Evolutionary conservation across 192 early-diverging fungal genomes (phyloP), one percentile per base, ranked within the genome.

Genomic region (Coemansia sp.): DNA sequence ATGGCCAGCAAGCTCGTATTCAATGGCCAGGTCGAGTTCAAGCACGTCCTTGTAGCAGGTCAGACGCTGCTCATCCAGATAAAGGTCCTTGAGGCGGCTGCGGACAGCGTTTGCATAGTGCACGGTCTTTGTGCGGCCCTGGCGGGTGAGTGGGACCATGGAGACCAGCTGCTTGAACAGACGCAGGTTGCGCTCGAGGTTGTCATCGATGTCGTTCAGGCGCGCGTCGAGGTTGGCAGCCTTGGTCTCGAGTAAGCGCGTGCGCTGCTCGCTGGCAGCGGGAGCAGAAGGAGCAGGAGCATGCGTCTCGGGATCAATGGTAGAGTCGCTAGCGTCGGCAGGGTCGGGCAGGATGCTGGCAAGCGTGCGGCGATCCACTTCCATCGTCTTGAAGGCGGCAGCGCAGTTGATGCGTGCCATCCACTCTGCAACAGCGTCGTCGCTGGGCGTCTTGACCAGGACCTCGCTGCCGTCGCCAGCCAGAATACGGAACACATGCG

Each of bases 321-420:
- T 10, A 7, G 51, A 8, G 18, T 52, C 34, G 40, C 21, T 40
- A 45, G 21, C 30, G 12, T 30, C 30, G 23, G 46, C 13, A 16
- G 40, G 8, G 5, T 56, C 30, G 28, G 31, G 39, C 40, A 43
- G 12, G 40, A 43, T 43, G 13, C 40, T 43, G 26, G 55, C 31
- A 2, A 39, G 56, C 20, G 49, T 58, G 51, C 82, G 72, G 18
- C 71, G 70, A 26, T 68, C 74, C 2, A 84, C 58, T n/a, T 68
- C 82, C 65, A 69, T 66, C 6, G 89, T 86, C 66, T 90, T 93
- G 70, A 93, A 84, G 16, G 90, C 82, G 7, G 90, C 86, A 0
- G 90, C 90, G 68, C 91, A 93, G 79, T 93, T 93, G 57, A 93
- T 88, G 43, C 87, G 86, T 34, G 84, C 74, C 83, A 93, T 90